Evolutionary conservation across 768 basidiomycete genomes (phyloP).

Genomic region (Lanmaoa rubissima): DNA sequence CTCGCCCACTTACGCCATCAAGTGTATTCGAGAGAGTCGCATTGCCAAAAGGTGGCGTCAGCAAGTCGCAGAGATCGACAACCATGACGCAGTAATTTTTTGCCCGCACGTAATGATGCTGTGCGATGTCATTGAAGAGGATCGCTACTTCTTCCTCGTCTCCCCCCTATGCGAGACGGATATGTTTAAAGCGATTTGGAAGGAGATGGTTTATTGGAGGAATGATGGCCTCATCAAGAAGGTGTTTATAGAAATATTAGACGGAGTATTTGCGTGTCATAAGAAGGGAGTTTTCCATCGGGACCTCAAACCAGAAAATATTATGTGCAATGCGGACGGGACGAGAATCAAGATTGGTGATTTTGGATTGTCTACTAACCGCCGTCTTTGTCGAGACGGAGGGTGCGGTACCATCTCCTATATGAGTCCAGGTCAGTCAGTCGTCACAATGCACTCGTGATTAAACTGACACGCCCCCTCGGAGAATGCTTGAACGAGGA

Average conservation of each 20-base stretch:
- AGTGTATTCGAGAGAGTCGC: constrained; percentile 60
- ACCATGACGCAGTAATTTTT: constrained; percentile 46
- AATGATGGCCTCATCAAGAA: constrained; percentile 61
- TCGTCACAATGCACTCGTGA: not conserved
- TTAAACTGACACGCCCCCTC: constrained; percentile 4
- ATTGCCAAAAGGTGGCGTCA: constrained; percentile 51
- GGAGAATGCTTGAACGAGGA: constrained; percentile 57
- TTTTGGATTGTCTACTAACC: constrained; percentile 67
- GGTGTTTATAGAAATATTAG: constrained; percentile 73
- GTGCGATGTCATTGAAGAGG: constrained; percentile 58
- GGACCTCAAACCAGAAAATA: constrained; percentile 85
- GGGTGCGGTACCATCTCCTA: constrained; percentile 61
- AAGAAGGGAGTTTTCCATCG: constrained; percentile 71
- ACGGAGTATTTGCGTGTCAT: constrained; percentile 77
- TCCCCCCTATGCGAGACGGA: constrained; percentile 63
- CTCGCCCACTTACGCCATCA: constrained; percentile 60
- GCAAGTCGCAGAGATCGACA: constrained; percentile 65
- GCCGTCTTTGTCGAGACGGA: constrained; percentile 45
- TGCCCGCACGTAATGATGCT: constrained; percentile 62
- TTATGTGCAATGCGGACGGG: constrained; percentile 59
- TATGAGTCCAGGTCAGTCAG: constrained; percentile 67
- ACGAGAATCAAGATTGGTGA: constrained; percentile 62
- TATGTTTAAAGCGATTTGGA: constrained; percentile 57
- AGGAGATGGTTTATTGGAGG: constrained; percentile 47
- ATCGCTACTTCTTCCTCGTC: constrained; percentile 62